A percentile compares a stretch with the other conserved stretches of the same genome.
Conservation (phyloP, 805 yeast species). For the Saccharomycopsis sp. region DNA sequence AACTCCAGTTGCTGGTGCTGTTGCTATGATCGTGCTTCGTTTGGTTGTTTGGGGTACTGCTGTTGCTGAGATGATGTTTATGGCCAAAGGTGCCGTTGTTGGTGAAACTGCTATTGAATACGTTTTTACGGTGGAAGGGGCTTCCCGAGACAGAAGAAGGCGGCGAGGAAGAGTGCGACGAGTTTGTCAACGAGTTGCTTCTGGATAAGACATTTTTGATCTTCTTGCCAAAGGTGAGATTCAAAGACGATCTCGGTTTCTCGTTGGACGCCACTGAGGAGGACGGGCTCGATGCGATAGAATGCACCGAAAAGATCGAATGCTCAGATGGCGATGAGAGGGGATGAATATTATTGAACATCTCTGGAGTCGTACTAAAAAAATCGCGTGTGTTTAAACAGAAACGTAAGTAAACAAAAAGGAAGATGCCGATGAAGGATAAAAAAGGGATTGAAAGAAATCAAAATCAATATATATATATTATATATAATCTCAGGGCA, state of each 20-base stretch:
- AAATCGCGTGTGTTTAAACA: neutral
- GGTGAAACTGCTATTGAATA: neutral
- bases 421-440: neutral
- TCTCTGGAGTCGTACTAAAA: neutral
- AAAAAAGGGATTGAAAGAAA: neutral
- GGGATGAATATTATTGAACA: constrained; percentile 10
- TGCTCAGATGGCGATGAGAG: constrained; percentile 18
- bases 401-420: neutral
- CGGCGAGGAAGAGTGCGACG: neutral
- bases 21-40: neutral
- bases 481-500: neutral
- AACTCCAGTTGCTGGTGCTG: neutral
- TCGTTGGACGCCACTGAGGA: constrained; percentile 4
- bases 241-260: neutral
- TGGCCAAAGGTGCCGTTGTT: neutral
- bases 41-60: neutral
- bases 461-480: neutral
- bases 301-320: constrained; percentile 18
- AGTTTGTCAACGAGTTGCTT: constrained; percentile 11
- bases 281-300: constrained; percentile 11
- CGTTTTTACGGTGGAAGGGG: neutral
- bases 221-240: constrained; percentile 10
- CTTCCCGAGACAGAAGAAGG: neutral
- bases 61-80: neutral
- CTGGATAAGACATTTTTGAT: constrained; percentile 18